Evolutionary conservation across 2,329 filamentous ascomycete species (phyloP), one percentile per base, ranked within the genome.

Genomic region (Knoxdaviesia proteae): DNA sequence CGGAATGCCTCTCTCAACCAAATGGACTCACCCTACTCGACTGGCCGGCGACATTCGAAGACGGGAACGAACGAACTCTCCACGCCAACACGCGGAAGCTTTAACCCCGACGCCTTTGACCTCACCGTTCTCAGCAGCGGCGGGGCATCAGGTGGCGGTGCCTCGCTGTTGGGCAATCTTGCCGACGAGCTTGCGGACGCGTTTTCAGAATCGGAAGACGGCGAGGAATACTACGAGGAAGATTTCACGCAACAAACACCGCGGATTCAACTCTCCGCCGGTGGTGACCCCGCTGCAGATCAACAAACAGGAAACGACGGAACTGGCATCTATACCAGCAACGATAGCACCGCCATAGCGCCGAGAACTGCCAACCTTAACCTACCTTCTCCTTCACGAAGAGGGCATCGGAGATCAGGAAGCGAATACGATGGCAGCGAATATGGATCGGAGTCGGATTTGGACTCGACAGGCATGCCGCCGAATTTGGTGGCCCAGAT

Each of bases 181-280:
- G 83, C 83, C 2, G 83, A 88, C 57, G 83, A 90, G 58, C 63
- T 90, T 40, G 83, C 79, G 1, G 80, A 81, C 52, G 76, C 77
- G 4, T 74, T 80, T 56, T 74, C 71, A 38, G 75, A 74, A 34
- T 78, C 74, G 6, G 73, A 71, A 44, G 75, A 73, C 36, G 74
- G 76, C 36, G 69, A 67, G 20, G 66, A 69, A 34, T 63, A 66
- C 41, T 62, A 68, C 38, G 63, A 67, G 20, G 56, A 51, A 45
- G 20, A 20, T 3, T 20, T 20, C 3, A 20, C 20, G 20, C 20
- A 20, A 20, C 20, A 20, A 20, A 20, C 20, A 20, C 20, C 20
- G 20, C 20, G 3, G 20, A 20, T 20, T 20, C 20, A 20, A 20
- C 20, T 20, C 3, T 20, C 20, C 20, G 20, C 2, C 20, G 20